These are phyloP conservation scores for Calonectria multiphialidica DNA, from an alignment of 2,329 filamentous ascomycete species.

Conservation along the genomic window DNA sequence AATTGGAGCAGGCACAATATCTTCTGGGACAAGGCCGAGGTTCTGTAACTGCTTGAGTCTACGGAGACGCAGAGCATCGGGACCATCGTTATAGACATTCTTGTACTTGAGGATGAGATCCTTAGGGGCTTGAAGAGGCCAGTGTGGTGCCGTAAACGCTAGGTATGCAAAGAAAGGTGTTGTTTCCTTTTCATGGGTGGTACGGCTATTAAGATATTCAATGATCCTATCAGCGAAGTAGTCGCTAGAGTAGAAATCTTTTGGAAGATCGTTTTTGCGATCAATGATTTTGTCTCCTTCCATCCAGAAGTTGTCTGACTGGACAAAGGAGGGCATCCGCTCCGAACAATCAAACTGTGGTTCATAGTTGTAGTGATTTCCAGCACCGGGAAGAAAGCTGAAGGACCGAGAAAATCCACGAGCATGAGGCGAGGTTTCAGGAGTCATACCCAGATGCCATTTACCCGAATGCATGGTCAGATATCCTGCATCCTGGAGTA, in stretches of 20 bases:
- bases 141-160: slow-evolving; percentile 70
- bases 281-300: background rate
- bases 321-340: background rate
- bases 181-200: slow-evolving; percentile 37
- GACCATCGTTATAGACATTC: slow-evolving; percentile 70
- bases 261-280: slow-evolving; percentile 47
- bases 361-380: slow-evolving; percentile 68
- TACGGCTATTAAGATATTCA: slow-evolving; percentile 48
- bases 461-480: background rate
- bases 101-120: slow-evolving; percentile 67
- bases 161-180: slow-evolving; percentile 37
- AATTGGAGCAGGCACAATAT: slow-evolving; percentile 62
- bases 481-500: background rate
- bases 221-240: slow-evolving; percentile 57
- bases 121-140: slow-evolving; percentile 69
- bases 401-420: slow-evolving; percentile 56
- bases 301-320: slow-evolving; percentile 11
- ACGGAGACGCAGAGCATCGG: slow-evolving; percentile 64
- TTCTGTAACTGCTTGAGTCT: slow-evolving; percentile 66
- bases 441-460: slow-evolving; percentile 42
- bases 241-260: slow-evolving; percentile 60
- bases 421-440: slow-evolving; percentile 15
- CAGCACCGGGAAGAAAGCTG: slow-evolving; percentile 55
- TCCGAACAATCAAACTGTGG: slow-evolving; percentile 44
- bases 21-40: slow-evolving; percentile 63